Evolutionary conservation across 2,329 filamentous ascomycete genomes (phyloP).

Genomic region (Bipolaris oryzae): DNA sequence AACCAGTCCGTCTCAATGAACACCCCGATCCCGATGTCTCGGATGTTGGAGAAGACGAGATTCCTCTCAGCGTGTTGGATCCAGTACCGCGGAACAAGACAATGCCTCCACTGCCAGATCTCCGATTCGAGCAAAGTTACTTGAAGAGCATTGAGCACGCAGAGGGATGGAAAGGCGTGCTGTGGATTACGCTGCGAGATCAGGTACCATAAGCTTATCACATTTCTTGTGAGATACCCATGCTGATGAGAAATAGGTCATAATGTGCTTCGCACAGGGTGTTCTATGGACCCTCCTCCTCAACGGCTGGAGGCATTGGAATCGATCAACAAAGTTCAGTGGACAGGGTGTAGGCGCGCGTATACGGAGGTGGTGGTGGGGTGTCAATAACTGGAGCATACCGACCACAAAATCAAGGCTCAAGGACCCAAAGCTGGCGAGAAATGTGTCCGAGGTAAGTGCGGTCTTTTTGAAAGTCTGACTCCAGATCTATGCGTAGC

Average conservation of each 20-base stretch:
- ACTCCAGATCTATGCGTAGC: conserved; percentile 10
- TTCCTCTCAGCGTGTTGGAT: conserved; percentile 69
- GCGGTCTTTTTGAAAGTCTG: conserved; percentile 40
- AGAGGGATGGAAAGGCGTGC: conserved; percentile 77
- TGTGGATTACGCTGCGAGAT: conserved; percentile 84
- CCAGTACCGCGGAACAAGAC: conserved; percentile 59
- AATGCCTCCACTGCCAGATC: conserved; percentile 77
- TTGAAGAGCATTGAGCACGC: conserved; percentile 83
- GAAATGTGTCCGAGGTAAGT: conserved; percentile 47
- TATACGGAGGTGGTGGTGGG: conserved; percentile 91
- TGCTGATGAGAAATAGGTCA: conserved; percentile 59
- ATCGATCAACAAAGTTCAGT: conserved; percentile 75
- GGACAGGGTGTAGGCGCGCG: conserved; percentile 78
- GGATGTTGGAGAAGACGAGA: conserved; percentile 67
- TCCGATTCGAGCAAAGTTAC: conserved; percentile 98
- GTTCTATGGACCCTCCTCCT: conserved; percentile 85
- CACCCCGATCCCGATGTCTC: conserved; percentile 52
- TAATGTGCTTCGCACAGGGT: conserved; percentile 88
- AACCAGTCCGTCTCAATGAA: conserved; percentile 59
- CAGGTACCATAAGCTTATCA: conserved; percentile 64
- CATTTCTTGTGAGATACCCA: neutral
- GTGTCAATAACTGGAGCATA: conserved; percentile 82
- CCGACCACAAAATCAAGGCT: conserved; percentile 30
- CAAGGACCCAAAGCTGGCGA: conserved; percentile 40
- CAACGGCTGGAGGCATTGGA: conserved; percentile 90